phyloP scores from a whole-genome alignment of 1,284 basidiomycete genomes.

The Coniferiporia weirii region DNA sequence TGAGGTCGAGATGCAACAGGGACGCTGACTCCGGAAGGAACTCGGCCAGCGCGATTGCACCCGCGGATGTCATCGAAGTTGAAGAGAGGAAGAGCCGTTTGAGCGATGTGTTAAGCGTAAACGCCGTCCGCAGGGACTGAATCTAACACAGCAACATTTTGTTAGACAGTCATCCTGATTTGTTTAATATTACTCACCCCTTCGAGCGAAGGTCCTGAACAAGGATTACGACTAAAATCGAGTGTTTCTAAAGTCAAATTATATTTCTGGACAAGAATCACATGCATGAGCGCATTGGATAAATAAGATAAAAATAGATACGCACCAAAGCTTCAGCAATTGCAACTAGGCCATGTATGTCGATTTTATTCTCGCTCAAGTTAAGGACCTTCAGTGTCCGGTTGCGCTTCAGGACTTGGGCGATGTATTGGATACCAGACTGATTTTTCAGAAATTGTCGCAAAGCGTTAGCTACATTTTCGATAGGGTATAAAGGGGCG shows the following conservation, averaged over 20 bases:
- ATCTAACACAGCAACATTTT: conserved; percentile 44
- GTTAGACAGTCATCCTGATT: conserved; percentile 13
- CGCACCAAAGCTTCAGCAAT: conserved; percentile 87
- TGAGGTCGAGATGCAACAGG: conserved; percentile 86
- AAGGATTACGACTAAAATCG: conserved; percentile 91
- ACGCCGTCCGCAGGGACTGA: conserved; percentile 83
- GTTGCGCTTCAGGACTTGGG: conserved; percentile 94
- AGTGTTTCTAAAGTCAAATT: conserved; percentile 92
- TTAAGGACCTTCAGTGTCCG: conserved; percentile 93
- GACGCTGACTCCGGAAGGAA: conserved; percentile 89
- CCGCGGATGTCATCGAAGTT: conserved; percentile 77
- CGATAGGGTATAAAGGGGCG: too few relatives aligned
- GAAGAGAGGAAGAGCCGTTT: conserved; percentile 90
- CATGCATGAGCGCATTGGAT: background rate
- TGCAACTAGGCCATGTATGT: conserved; percentile 71
- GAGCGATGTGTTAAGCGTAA: conserved; percentile 88
- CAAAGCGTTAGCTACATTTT: background rate
- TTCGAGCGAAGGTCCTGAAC: conserved; percentile 81
- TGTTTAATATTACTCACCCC: conserved; percentile 55
- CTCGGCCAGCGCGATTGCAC: conserved; percentile 93
- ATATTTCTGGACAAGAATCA: conserved; percentile 65
- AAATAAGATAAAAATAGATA: conserved; percentile 11
- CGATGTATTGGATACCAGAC: conserved; percentile 85
- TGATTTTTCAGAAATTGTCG: conserved; percentile 23
- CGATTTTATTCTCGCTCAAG: conserved; percentile 90